Conservation (phyloP, 23 red algal genomes). For the Agarophyton chilense region DNA sequence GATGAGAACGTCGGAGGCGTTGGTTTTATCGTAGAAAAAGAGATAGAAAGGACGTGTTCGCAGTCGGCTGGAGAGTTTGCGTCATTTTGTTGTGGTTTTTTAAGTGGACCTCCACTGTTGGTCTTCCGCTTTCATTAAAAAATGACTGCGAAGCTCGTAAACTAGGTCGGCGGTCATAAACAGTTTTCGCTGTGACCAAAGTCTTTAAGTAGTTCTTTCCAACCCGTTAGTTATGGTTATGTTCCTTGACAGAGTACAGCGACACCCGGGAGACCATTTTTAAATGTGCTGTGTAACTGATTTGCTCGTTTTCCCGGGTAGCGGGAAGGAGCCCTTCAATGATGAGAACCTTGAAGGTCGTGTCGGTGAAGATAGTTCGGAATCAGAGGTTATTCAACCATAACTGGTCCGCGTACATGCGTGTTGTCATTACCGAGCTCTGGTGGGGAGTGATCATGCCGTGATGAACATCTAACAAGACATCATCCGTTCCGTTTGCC, state of each 20-base stretch:
- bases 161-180: too few relatives aligned
- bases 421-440: background rate
- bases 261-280: background rate
- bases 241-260: background rate
- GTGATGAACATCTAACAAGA: background rate
- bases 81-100: too few relatives aligned
- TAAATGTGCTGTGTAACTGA: background rate
- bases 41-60: too few relatives aligned
- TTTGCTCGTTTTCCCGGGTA: background rate
- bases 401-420: background rate
- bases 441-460: background rate
- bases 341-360: background rate
- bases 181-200: too few relatives aligned
- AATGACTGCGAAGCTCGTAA: too few relatives aligned
- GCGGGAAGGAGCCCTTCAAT: background rate
- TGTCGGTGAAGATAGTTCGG: background rate
- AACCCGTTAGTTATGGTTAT: background rate
- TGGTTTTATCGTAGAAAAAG: too few relatives aligned
- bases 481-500: slow-evolving; percentile 13
- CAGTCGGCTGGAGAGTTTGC: too few relatives aligned
- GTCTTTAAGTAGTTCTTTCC: background rate
- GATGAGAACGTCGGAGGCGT: too few relatives aligned
- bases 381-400: slow-evolving; percentile 21
- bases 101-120: too few relatives aligned
- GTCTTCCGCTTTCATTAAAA: too few relatives aligned